Percentiles rank a stretch among this genome's conserved stretches.
phyloP scores from a whole-genome alignment of 257 asterid genomes.

The Solanum tacnaense region DNA sequence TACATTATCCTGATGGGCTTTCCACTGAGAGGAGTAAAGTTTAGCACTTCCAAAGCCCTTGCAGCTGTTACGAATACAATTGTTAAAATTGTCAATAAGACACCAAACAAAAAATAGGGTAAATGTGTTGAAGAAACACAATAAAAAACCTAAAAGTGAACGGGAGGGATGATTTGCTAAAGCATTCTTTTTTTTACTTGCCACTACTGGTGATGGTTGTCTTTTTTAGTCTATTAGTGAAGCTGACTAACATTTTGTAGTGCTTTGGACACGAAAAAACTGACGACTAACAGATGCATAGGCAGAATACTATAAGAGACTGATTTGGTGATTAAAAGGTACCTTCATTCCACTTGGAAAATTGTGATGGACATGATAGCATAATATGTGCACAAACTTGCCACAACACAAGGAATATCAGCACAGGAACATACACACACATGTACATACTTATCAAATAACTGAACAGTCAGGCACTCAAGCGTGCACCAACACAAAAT shows the following conservation, averaged over 20 bases:
- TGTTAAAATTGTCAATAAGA: not conserved
- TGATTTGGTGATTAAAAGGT: not conserved
- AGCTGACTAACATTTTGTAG: not conserved
- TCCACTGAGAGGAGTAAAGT: conserved; percentile 82
- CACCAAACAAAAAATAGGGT: not conserved
- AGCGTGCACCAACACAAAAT: not conserved
- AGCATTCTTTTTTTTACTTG: not conserved
- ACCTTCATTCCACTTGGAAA: not conserved
- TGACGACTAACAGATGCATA: not conserved
- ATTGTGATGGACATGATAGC: not conserved
- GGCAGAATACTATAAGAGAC: not conserved
- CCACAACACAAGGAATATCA: not conserved
- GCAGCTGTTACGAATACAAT: conserved; percentile 40
- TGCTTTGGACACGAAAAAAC: not conserved
- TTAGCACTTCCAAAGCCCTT: conserved; percentile 64
- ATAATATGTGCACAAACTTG: not conserved
- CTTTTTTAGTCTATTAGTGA: not conserved
- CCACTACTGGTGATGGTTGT: not conserved
- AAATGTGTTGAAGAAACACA: not conserved
- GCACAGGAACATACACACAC: not conserved
- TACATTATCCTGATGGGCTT: conserved; percentile 73
- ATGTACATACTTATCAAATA: not conserved
- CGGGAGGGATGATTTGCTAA: not conserved
- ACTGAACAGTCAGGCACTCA: not conserved
- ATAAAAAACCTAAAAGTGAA: not conserved